Base-by-base conservation (phyloP, 805 yeast species). In the Yarrowia osloensis region DNA sequence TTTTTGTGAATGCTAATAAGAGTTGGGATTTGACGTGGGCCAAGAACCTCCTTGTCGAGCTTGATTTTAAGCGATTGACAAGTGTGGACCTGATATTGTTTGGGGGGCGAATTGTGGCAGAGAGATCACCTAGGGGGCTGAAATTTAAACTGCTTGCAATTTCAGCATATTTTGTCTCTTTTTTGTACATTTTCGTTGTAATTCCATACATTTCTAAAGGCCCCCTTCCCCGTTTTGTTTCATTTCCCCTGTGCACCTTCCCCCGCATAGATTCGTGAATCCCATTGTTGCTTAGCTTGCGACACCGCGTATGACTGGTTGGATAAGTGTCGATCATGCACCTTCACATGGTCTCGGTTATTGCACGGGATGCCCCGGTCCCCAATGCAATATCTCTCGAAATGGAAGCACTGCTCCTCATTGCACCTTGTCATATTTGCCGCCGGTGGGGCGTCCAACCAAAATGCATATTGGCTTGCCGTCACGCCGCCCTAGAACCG, bases 251-350 rank as follows among this genome's bases (percentile, higher is more conserved):
- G 40, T 31, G 29, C 57, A 33, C 57, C 15, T 33, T 50, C 57
- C 57, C 57, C 57, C 57, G 21, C 57, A 50, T 50, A 31, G 40
- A 31, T 21, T 13, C 21, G 24, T 35, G 44, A 54, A 54, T 54
- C 35, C 61, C 61, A 54, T 54, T 54, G 61, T 54, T 54, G 61
- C 61, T 52, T 37, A 33, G 40, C 57, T 33, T 50, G 57, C 57
- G 57, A 50, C 33, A 11, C 44, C 31, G 40, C 31, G 61, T 54
- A 24, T 37, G 61, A 54, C 61, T 54, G 61, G 61, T 12, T 54
- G 61, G 61, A 54, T 54, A 54, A 54, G 44, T 54, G 61, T n/a
- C 42, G 61, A 35, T 54, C 44, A 22, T 35, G 59, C 59, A 52
- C 42, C 59, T 52, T 52, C 59, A 52, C 59, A 52, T 52, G 42